Evolutionary conservation across 352 stramenopile species (phyloP).

Genomic region (Globisporangium rhizosaccharum): DNA sequence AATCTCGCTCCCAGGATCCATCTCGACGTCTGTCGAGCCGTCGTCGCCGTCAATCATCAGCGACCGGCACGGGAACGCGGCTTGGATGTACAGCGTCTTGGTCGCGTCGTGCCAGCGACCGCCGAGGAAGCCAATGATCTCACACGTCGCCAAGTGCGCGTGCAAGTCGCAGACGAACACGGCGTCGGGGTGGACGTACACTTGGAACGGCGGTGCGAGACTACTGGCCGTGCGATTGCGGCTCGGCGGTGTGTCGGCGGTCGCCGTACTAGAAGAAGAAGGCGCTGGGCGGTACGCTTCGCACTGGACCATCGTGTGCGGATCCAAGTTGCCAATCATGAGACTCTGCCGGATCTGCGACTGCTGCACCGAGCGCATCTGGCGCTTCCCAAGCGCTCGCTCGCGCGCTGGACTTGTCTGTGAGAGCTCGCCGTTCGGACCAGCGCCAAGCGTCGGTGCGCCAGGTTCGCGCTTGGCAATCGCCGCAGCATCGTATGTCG

Average conservation of each 20-base stretch:
- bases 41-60: conserved; percentile 86
- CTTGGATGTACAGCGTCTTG: conserved; percentile 89
- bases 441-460: not conserved
- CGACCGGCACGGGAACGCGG: conserved; percentile 90
- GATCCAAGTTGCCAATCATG: conserved; percentile 64
- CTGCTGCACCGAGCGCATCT: conserved; percentile 68
- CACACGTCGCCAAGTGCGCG: conserved; percentile 87
- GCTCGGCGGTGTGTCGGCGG: conserved; percentile 23
- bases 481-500: conserved; percentile 3
- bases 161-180: conserved; percentile 91
- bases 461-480: not conserved
- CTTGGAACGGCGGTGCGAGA: conserved; percentile 75
- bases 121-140: conserved; percentile 94
- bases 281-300: conserved; percentile 35
- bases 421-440: not conserved
- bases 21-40: conserved; percentile 92
- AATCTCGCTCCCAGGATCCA: conserved; percentile 92
- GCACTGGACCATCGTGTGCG: conserved; percentile 86
- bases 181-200: conserved; percentile 87
- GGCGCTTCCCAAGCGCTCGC: conserved; percentile 38
- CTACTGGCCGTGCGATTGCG: conserved; percentile 17
- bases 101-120: conserved; percentile 81
- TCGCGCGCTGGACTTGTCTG: conserved; percentile 10
- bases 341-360: conserved; percentile 77
- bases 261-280: too few species aligned